Evolutionary conservation across 2,329 filamentous ascomycete species (phyloP).

Genomic region (Fusarium anguioides): DNA sequence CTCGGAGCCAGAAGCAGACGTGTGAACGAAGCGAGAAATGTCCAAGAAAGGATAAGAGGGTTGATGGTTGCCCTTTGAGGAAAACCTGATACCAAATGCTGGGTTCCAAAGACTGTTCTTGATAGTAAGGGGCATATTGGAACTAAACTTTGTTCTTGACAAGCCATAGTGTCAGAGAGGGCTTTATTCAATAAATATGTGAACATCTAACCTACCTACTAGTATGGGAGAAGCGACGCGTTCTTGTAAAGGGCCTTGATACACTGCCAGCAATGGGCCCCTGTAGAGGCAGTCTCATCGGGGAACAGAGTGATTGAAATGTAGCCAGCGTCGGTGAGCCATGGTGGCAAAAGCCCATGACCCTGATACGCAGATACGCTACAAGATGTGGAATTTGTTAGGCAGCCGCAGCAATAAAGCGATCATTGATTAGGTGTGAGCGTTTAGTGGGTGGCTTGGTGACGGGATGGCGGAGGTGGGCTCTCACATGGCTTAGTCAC

Average conservation of each 20-base stretch:
- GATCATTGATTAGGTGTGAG: slow-evolving; percentile 23
- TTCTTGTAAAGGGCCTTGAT: slow-evolving; percentile 38
- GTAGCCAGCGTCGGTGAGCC: slow-evolving; percentile 36
- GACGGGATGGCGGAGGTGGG: slow-evolving; percentile 13
- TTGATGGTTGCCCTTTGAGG: slow-evolving; percentile 30
- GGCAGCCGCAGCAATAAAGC: slow-evolving; percentile 49
- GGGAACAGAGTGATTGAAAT: slow-evolving; percentile 19
- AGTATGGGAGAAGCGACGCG: slow-evolving; percentile 23
- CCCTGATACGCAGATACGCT: slow-evolving; percentile 35
- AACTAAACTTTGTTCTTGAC: slow-evolving; percentile 17
- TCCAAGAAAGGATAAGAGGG: slow-evolving; percentile 45
- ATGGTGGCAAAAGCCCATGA: slow-evolving; percentile 42
- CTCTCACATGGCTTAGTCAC: slow-evolving; percentile 50
- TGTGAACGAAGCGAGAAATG: slow-evolving; percentile 44
- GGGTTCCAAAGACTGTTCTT: slow-evolving; percentile 47
- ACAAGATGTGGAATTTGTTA: slow-evolving; percentile 35
- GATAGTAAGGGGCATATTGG: slow-evolving; percentile 35
- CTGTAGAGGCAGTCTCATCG: slow-evolving; percentile 37
- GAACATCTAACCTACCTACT: slow-evolving; percentile 32
- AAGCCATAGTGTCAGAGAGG: slow-evolving; percentile 11
- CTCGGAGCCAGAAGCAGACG: slow-evolving; percentile 1
- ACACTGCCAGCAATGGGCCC: slow-evolving; percentile 46
- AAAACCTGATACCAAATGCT: slow-evolving; percentile 48
- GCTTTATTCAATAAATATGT: slow-evolving; percentile 10
- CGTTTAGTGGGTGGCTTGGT: slow-evolving; percentile 23